A percentile compares a stretch with the other conserved stretches of the same genome.
phyloP scores from a whole-genome alignment of 176 grass and related monocot species.

The Oryza nivara region DNA sequence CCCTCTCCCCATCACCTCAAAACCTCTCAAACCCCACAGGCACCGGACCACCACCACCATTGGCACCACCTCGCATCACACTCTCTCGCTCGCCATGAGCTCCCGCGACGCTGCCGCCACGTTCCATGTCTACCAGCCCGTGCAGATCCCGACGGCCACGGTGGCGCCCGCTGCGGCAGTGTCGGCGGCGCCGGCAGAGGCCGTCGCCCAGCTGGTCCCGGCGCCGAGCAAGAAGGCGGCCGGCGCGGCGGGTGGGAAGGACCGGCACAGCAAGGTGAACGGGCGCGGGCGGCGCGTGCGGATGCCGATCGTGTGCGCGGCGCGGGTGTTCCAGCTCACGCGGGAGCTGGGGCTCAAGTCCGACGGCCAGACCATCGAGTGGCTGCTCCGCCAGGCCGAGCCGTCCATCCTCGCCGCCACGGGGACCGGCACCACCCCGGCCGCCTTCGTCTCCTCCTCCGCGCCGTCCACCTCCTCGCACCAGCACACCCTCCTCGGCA shows the following conservation, averaged over 20 bases:
- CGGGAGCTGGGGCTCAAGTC: conserved; percentile 97
- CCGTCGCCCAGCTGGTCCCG: neutral
- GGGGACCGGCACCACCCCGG: conserved; percentile 76
- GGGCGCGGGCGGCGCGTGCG: conserved; percentile 87
- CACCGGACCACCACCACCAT: conserved; percentile 41
- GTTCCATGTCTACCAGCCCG: conserved; percentile 47
- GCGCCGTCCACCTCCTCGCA: conserved; percentile 45
- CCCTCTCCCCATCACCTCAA: conserved; percentile 45
- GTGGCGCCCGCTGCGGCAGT: neutral
- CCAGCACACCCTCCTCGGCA: conserved; percentile 49
- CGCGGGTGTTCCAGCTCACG: conserved; percentile 95
- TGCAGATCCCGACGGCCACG: neutral
- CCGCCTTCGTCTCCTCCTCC: conserved; percentile 68
- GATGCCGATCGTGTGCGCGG: conserved; percentile 96
- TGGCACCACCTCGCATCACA: neutral
- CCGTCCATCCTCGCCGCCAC: conserved; percentile 93
- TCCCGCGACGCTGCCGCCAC: conserved; percentile 40
- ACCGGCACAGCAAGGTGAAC: conserved; percentile 98
- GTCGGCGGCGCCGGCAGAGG: neutral
- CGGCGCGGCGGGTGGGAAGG: conserved; percentile 52
- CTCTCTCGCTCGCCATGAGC: conserved; percentile 19
- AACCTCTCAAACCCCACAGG: conserved; percentile 46
- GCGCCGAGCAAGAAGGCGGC: conserved; percentile 43
- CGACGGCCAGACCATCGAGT: conserved; percentile 96
- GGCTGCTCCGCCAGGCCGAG: conserved; percentile 96